Evolutionary conservation across 495 filamentous ascomycete species (phyloP), one percentile per base, ranked within the genome.

Genomic region (Penicillium malachiteum): DNA sequence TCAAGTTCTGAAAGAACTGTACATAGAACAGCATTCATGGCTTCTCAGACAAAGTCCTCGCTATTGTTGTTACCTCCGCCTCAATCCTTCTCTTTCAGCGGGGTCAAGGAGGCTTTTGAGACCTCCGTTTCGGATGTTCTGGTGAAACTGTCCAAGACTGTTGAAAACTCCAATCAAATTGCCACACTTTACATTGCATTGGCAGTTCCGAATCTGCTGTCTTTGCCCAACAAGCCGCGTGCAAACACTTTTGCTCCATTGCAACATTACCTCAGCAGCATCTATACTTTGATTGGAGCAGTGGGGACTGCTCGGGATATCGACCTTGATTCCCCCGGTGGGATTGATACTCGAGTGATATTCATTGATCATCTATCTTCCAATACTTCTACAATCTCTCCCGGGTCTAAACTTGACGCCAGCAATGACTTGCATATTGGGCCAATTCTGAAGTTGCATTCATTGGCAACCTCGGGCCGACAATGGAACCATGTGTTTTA

Each of bases 231-330:
- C 59, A 67, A 60, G 32, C 72, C 84, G 60, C 72, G 86, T 69
- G 73, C 82, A 59, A 64, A 72, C 72, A 54, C 84, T 53, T 82
- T 90, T 74, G 74, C 68, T 57, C 71, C 79, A 26, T 76, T 87
- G 8, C 91, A 96, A 72, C 71, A 74, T 31, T 77, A 92, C 12
- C 66, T 97, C 18, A 88, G 88, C 17, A 82, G 80, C 48, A 62
- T 96, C 53, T 97, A 97, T 78, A 84, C 82, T 60, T 77, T 97
- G 41, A 74, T 94, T 62, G 82, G 84, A 37, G 72, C 85, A 48
- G 72, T 90, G 26, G 87, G 84, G 54, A 78, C 85, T 37, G 78
- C 85, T 56, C 71, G 83, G 11, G 73, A 74, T 16, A 74, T 86
- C 53, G 75, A 91, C 64, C 66, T 89, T 67, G 81, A 85, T 70